Conservation (phyloP, 176 grass and related monocot species). For the Raddia guianensis region DNA sequence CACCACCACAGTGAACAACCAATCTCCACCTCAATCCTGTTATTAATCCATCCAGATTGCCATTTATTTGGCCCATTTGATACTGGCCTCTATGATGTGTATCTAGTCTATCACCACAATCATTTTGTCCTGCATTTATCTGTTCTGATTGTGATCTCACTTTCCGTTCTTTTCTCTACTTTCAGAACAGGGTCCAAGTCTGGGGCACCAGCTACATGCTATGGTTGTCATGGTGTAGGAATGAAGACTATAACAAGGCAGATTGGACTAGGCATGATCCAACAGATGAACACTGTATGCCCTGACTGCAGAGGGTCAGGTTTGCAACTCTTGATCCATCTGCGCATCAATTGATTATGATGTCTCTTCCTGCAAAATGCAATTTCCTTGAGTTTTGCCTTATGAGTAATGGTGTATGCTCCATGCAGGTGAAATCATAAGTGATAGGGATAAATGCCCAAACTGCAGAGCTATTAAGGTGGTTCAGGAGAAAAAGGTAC, state of each 20-base stretch:
- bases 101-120: neutral
- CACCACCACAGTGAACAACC: neutral
- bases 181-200: slow-evolving; percentile 74
- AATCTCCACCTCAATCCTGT: neutral
- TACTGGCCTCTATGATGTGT: neutral
- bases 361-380: slow-evolving; percentile 22
- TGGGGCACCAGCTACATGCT: slow-evolving; percentile 65
- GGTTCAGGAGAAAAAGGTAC: slow-evolving; percentile 68
- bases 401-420: slow-evolving; percentile 20
- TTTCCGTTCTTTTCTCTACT: neutral
- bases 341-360: neutral
- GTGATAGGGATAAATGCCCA: slow-evolving; percentile 68
- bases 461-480: slow-evolving; percentile 69
- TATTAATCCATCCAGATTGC: neutral
- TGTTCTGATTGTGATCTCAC: slow-evolving; percentile 21
- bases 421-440: slow-evolving; percentile 70
- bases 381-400: slow-evolving; percentile 16
- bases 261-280: slow-evolving; percentile 73
- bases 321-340: slow-evolving; percentile 27
- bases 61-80: neutral
- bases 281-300: slow-evolving; percentile 73
- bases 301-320: slow-evolving; percentile 69
- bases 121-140: neutral
- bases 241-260: slow-evolving; percentile 68
- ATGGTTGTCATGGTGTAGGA: slow-evolving; percentile 64